Conservation (phyloP, 1,139 yeast species). For the Suhomyces ambrosiae region DNA sequence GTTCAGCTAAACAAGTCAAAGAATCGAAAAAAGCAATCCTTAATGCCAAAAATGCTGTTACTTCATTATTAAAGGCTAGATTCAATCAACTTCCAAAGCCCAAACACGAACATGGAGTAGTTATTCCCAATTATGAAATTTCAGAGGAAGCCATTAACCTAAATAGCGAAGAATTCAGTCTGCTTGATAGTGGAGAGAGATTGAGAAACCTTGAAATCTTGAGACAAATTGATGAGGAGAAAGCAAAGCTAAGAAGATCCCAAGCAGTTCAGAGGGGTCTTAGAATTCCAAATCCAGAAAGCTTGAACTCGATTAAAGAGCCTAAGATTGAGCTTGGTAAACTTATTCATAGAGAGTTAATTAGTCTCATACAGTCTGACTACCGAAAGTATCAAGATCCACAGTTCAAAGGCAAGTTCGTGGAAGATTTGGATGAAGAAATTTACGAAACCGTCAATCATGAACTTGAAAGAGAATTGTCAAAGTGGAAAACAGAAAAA, state of each 20-base stretch:
- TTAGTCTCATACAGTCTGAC: conserved; percentile 50
- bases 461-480: conserved; percentile 32
- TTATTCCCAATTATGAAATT: conserved; percentile 30
- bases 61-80: conserved; percentile 16
- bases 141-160: conserved; percentile 24
- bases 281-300: conserved; percentile 48
- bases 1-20: conserved; percentile 25
- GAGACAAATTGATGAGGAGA: conserved; percentile 31
- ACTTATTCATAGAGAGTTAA: conserved; percentile 40
- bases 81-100: conserved; percentile 36
- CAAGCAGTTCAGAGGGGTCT: conserved; percentile 52
- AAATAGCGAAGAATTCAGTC: conserved; percentile 7
- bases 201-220: conserved; percentile 28
- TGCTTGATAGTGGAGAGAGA: conserved; percentile 26
- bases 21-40: conserved; percentile 20
- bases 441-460: conserved; percentile 26
- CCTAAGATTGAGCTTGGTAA: conserved; percentile 19
- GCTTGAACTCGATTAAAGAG: conserved; percentile 12
- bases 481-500: conserved; percentile 3
- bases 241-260: conserved; percentile 42
- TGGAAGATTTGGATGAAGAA: conserved; percentile 48
- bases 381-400: conserved; percentile 36
- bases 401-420: conserved; percentile 21
- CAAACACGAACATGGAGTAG: conserved; percentile 23
- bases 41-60: conserved; percentile 1